Base-by-base conservation (phyloP, 768 basidiomycete genomes). In the Pleurotus salmoneostramineus region DNA sequence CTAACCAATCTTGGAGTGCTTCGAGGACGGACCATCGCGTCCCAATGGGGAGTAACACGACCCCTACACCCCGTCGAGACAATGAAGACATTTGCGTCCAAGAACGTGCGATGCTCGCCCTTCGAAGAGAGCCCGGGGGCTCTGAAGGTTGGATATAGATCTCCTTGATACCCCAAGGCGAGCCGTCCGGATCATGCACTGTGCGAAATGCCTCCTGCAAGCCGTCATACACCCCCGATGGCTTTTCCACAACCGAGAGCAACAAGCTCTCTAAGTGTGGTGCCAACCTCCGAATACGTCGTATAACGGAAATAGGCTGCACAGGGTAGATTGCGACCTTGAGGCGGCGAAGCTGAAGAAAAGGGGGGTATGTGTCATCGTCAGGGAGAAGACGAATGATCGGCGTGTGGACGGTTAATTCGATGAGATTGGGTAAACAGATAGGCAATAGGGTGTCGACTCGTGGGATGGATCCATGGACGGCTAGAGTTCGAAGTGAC, bases 381-480 rank as follows among this genome's bases (percentile, higher is more conserved):
- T 37, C 14, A 14, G 51, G 37, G 27, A 54, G 36, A 3, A 40
- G 31, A 17, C 0, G 11, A 8, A 42, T 42, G 27, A 54, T 31
- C 12, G 51, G 51, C 31, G 51, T 54, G 12, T 54, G 51, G 37
- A 54, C 40, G 15, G 51, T 40, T 35, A 54, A 40, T 7, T 54
- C 37, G 51, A 37, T 14, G 17, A 54, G 51, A 14, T 54, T 40
- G 11, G 51, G 51, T 6, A 54, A 6, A 10, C 43, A 5, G 17
- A 54, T 42, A 0, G 37, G 15, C 8, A 54, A 8, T 7, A 54
- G 21, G 8, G 35, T 54, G 51, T 27, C 37, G 11, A 27, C 43
- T 11, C 51, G 51, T 10, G 51, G 51, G 14, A 54, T 36, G 37
- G 21, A 40, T 14, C 51, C 36, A 21, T 54, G 51, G 31, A 54